phyloP scores from a whole-genome alignment of 169 alveolate genomes.

The Amoebophrya sp. region DNA sequence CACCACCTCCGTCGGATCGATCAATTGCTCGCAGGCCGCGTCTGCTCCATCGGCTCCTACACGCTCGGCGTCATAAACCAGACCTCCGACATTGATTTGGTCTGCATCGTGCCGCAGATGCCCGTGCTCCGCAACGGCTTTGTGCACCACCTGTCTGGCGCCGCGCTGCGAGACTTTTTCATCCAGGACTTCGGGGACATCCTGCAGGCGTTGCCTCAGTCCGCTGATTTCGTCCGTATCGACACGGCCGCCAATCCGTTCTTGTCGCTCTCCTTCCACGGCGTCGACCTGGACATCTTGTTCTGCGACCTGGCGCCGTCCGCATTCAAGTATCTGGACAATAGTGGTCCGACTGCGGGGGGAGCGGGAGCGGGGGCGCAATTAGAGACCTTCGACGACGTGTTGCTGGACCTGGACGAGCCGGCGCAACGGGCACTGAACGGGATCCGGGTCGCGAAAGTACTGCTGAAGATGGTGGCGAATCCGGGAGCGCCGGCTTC shows the following conservation, averaged over 20 bases:
- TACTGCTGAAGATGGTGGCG: slow-evolving; percentile 77
- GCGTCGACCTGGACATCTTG: neutral
- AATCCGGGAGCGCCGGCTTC: too few species aligned
- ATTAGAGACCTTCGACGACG: slow-evolving; percentile 36
- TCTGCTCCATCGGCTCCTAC: neutral
- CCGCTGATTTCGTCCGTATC: neutral
- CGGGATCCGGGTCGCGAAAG: slow-evolving; percentile 87
- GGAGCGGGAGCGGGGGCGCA: too few species aligned
- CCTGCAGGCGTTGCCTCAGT: too few species aligned
- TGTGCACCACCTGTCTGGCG: neutral
- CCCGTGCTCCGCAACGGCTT: neutral
- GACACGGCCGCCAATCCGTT: neutral
- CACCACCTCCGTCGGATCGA: neutral
- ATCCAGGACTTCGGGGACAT: neutral
- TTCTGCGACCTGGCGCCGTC: too few species aligned
- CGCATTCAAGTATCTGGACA: too few species aligned
- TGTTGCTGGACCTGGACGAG: slow-evolving; percentile 56
- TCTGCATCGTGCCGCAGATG: neutral
- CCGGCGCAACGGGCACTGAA: slow-evolving; percentile 67
- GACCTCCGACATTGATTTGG: neutral
- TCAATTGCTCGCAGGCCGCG: neutral
- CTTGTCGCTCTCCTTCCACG: neutral
- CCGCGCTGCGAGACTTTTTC: neutral
- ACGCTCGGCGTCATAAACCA: neutral
- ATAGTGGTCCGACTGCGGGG: too few species aligned